Percentiles rank a stretch among this genome's conserved stretches.
Conservation (phyloP, 2,329 filamentous ascomycete genomes). For the Fusarium sp. region DNA sequence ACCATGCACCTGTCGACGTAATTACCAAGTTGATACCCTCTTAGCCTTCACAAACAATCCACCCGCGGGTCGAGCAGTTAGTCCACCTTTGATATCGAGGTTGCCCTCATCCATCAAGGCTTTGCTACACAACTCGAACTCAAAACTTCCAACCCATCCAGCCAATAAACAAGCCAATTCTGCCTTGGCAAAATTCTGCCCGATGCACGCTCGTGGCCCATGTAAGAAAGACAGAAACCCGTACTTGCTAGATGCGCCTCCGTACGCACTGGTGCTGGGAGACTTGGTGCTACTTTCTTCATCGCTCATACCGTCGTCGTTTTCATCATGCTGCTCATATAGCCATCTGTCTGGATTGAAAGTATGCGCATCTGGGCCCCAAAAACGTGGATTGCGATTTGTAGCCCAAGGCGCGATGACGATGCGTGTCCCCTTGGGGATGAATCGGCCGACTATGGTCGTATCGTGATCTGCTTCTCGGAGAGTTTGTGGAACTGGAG, state of each 20-base stretch:
- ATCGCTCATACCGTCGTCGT: slow-evolving; percentile 29
- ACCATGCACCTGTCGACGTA: too few relatives aligned
- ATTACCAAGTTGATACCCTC: neutral
- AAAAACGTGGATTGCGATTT: slow-evolving; percentile 77
- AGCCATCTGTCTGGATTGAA: slow-evolving; percentile 88
- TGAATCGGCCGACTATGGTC: slow-evolving; percentile 71
- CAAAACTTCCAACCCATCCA: slow-evolving; percentile 82
- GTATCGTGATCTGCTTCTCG: slow-evolving; percentile 76
- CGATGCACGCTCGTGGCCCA: slow-evolving; percentile 88
- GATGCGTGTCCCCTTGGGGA: slow-evolving; percentile 80
- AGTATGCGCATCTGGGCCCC: slow-evolving; percentile 79
- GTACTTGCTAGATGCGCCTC: slow-evolving; percentile 82
- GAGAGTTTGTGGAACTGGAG: slow-evolving; percentile 79
- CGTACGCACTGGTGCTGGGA: slow-evolving; percentile 67
- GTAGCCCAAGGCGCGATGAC: slow-evolving; percentile 76
- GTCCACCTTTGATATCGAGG: slow-evolving; percentile 75
- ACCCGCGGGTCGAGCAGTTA: slow-evolving; percentile 80
- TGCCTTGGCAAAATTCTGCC: slow-evolving; percentile 81
- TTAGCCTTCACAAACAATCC: slow-evolving; percentile 79
- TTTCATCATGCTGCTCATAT: slow-evolving; percentile 46
- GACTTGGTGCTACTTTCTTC: slow-evolving; percentile 50
- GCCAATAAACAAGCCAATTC: slow-evolving; percentile 90
- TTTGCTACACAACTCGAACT: slow-evolving; percentile 69
- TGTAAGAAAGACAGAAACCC: slow-evolving; percentile 86
- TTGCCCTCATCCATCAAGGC: slow-evolving; percentile 76